Evolutionary conservation across 306 rosid genomes (phyloP).

Genomic region (Prunus persica): DNA sequence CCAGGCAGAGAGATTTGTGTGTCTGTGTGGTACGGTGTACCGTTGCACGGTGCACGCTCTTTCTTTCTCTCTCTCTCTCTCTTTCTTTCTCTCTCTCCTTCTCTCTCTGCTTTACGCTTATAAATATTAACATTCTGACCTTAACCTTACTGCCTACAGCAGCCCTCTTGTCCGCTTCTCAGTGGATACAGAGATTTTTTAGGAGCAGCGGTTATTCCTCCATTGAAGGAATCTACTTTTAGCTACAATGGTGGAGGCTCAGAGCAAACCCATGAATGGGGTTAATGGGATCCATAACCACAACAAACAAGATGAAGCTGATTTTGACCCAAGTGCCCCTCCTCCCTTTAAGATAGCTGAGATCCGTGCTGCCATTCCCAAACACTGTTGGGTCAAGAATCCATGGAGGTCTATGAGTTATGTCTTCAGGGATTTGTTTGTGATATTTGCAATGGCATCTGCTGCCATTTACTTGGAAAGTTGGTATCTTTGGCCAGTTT

Average conservation of each 20-base stretch:
- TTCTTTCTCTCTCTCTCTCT: background rate
- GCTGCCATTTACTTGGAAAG: conserved; percentile 41
- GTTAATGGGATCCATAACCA: conserved; percentile 7
- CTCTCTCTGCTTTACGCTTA: background rate
- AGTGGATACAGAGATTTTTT: conserved; percentile 11
- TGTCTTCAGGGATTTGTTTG: conserved; percentile 55
- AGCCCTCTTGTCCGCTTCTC: conserved; percentile 14
- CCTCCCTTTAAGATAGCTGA: conserved; percentile 83
- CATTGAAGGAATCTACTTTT: background rate
- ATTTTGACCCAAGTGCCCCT: conserved; percentile 82
- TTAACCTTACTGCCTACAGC: conserved; percentile 3
- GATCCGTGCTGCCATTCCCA: conserved; percentile 85
- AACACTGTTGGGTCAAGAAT: conserved; percentile 82
- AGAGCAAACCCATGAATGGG: background rate
- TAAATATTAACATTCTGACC: conserved; percentile 4
- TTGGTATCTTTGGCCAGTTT: conserved; percentile 68
- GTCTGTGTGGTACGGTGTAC: background rate
- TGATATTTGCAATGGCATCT: conserved; percentile 39
- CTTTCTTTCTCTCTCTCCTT: no score
- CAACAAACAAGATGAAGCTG: background rate
- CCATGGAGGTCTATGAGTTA: conserved; percentile 74
- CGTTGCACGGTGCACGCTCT: background rate
- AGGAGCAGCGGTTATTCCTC: background rate
- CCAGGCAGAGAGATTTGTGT: background rate
- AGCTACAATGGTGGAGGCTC: conserved; percentile 26